A percentile compares a stretch with the other conserved stretches of the same genome.
phyloP scores from a whole-genome alignment of 2,329 filamentous ascomycete genomes.

The Apiospora phragmitis region DNA sequence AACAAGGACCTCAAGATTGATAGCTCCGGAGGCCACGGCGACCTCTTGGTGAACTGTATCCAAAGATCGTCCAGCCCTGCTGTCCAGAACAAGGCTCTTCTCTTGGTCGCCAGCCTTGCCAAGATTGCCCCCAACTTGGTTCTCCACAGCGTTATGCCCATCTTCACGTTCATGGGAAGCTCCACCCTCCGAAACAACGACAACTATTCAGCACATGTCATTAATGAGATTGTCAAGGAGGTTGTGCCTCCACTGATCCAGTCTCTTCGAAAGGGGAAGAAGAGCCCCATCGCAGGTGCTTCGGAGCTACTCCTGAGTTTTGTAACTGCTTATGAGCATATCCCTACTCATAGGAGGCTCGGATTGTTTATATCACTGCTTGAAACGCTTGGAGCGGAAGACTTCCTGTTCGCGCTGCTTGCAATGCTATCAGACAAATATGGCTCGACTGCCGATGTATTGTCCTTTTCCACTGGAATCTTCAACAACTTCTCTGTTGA shows the following conservation, averaged over 20 bases:
- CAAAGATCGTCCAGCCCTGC: slow-evolving; percentile 89
- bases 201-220: slow-evolving; percentile 94
- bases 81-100: slow-evolving; percentile 87
- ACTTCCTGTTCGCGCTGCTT: slow-evolving; percentile 85
- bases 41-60: slow-evolving; percentile 91
- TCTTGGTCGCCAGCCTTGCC: slow-evolving; percentile 84
- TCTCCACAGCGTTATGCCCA: slow-evolving; percentile 96
- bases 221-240: slow-evolving; percentile 90
- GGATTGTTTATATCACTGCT: slow-evolving; percentile 83
- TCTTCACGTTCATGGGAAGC: slow-evolving; percentile 97
- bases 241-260: slow-evolving; percentile 90
- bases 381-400: slow-evolving; percentile 78
- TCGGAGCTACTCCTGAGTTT: slow-evolving; percentile 94
- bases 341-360: slow-evolving; percentile 81
- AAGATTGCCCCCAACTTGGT: slow-evolving; percentile 87
- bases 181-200: slow-evolving; percentile 91
- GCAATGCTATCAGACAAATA: slow-evolving; percentile 92
- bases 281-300: slow-evolving; percentile 75
- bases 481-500: slow-evolving; percentile 71
- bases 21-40: slow-evolving; percentile 77
- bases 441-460: slow-evolving; percentile 70
- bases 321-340: slow-evolving; percentile 93
- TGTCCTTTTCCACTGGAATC: slow-evolving; percentile 74
- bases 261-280: slow-evolving; percentile 78
- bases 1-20: slow-evolving; percentile 67